Evolutionary conservation across 768 basidiomycete genomes (phyloP).

Genomic region (Lactifluus hygrophoroides): DNA sequence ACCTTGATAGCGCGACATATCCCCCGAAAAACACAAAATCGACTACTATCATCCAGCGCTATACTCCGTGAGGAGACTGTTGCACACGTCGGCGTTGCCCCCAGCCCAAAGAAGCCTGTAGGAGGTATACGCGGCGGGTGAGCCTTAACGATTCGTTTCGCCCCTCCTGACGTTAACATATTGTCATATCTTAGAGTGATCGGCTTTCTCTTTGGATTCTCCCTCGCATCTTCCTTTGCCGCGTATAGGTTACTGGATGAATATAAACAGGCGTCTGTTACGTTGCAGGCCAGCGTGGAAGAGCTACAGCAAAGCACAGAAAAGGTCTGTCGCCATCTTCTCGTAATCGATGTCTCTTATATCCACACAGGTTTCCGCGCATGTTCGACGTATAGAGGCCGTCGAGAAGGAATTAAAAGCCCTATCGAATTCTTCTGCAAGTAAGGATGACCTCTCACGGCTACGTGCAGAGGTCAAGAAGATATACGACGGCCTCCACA

Average conservation of each 20-base stretch:
- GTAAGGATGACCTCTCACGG: constrained; percentile 73
- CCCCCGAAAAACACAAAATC: constrained; percentile 18
- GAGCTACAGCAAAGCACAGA: constrained; percentile 78
- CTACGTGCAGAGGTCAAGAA: constrained; percentile 81
- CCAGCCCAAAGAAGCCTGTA: constrained; percentile 62
- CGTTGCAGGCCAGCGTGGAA: constrained; percentile 79
- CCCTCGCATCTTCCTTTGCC: constrained; percentile 76
- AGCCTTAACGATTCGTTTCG: constrained; percentile 14
- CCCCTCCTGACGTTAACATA: background rate
- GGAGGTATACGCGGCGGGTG: constrained; percentile 45
- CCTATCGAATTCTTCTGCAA: constrained; percentile 51
- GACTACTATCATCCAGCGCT: constrained; percentile 38
- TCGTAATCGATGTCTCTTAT: background rate
- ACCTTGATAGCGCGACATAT: constrained; percentile 5
- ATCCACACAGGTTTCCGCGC: constrained; percentile 58
- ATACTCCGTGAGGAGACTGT: constrained; percentile 35
- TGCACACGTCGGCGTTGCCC: constrained; percentile 43
- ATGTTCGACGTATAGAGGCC: constrained; percentile 71
- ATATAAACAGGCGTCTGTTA: constrained; percentile 81
- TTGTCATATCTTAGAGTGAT: constrained; percentile 47
- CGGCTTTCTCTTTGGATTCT: constrained; percentile 86
- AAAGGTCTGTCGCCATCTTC: constrained; percentile 40
- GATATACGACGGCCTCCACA: constrained; percentile 72
- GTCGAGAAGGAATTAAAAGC: constrained; percentile 87
- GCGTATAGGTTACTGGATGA: constrained; percentile 87